Evolutionary conservation across 768 basidiomycete genomes (phyloP).

Genomic region (Kwoniella sp.): DNA sequence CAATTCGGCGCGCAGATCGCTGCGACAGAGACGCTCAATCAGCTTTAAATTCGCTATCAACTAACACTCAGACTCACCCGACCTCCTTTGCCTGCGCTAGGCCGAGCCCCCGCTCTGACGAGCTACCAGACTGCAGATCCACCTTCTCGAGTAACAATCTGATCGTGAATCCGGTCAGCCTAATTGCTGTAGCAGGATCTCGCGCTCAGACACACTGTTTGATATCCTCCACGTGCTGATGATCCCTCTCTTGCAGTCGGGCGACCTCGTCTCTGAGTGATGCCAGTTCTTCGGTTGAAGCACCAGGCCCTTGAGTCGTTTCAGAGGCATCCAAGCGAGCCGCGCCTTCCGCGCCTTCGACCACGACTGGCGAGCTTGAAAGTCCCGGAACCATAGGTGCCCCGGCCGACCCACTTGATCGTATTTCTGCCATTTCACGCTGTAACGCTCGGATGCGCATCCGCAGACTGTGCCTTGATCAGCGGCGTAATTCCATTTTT

Average conservation of each 20-base stretch:
- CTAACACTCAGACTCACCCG: constrained; percentile 54
- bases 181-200: too few relatives aligned
- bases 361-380: too few relatives aligned
- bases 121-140: constrained; percentile 81
- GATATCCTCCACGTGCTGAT: constrained; percentile 72
- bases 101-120: constrained; percentile 79
- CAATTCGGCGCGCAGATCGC: constrained; percentile 71
- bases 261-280: constrained; percentile 65
- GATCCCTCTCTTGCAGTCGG: constrained; percentile 73
- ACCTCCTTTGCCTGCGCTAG: constrained; percentile 80
- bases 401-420: constrained; percentile 65
- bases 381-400: too few relatives aligned
- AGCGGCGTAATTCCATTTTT: not conserved
- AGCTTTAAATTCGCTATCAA: not conserved
- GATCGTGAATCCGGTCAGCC: too few relatives aligned
- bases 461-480: constrained; percentile 56
- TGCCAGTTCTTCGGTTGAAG: too few relatives aligned
- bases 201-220: constrained; percentile 30
- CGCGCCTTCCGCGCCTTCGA: too few relatives aligned
- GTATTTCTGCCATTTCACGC: constrained; percentile 70
- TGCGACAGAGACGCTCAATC: constrained; percentile 40
- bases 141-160: constrained; percentile 85
- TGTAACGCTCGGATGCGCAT: constrained; percentile 75
- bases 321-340: too few relatives aligned
- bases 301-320: too few relatives aligned